Conservation (phyloP, 345 rosid species). For the Boechera stricta region DNA sequence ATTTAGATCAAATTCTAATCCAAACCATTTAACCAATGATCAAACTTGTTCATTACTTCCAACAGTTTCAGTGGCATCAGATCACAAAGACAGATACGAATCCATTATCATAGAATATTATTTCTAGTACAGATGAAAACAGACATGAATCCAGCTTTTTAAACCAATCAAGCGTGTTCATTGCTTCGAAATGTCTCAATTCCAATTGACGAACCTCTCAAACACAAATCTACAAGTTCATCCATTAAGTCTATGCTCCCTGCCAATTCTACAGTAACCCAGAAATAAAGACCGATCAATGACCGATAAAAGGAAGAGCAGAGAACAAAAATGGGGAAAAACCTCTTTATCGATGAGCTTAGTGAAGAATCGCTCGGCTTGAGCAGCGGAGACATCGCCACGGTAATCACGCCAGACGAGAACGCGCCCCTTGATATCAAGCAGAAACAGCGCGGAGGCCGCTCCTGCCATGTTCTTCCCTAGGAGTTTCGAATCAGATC, state of each 20-base stretch:
- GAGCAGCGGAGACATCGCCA: constrained; percentile 84
- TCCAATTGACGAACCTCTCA: neutral
- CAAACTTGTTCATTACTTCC: constrained; percentile 1
- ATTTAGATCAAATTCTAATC: neutral
- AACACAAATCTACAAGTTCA: constrained; percentile 11
- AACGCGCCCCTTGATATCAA: constrained; percentile 93
- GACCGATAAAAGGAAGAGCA: neutral
- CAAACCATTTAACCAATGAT: constrained; percentile 6
- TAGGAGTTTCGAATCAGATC: constrained; percentile 34
- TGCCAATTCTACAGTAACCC: constrained; percentile 14
- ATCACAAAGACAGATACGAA: neutral
- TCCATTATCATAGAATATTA: neutral
- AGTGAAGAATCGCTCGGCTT: constrained; percentile 94
- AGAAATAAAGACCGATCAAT: constrained; percentile 7
- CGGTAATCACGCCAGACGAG: constrained; percentile 98
- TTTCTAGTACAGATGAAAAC: neutral
- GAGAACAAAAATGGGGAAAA: neutral
- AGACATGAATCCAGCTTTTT: neutral
- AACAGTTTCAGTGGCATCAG: constrained; percentile 6
- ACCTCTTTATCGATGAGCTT: constrained; percentile 97
- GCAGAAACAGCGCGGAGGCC: constrained; percentile 88
- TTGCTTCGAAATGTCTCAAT: neutral
- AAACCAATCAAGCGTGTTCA: neutral
- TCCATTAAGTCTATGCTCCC: constrained; percentile 11
- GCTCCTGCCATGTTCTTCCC: constrained; percentile 77